A percentile compares a stretch with the other conserved stretches of the same genome.
phyloP scores from a whole-genome alignment of 768 basidiomycete species.

The Xerocomellus amylosporus region DNA sequence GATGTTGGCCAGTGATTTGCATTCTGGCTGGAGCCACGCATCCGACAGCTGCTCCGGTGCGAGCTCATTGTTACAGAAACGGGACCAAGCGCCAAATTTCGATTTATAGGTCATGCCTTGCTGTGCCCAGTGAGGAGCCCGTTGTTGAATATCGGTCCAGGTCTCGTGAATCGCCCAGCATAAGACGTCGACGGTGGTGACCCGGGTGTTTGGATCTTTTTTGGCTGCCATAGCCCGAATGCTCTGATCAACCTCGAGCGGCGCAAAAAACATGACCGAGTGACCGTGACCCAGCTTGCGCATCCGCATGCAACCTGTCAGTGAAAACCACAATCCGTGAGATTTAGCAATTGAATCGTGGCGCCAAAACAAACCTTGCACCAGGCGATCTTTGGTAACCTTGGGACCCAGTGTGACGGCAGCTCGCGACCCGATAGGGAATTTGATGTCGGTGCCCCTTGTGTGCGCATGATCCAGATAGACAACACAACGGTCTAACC shows the following conservation, averaged over 20 bases:
- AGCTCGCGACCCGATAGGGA: constrained; percentile 31
- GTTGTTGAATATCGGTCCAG: constrained; percentile 18
- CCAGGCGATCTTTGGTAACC: constrained; percentile 33
- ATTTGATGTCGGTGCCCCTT: constrained; percentile 37
- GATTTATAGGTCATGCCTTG: constrained; percentile 27
- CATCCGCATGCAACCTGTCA: constrained; percentile 51
- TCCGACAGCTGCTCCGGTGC: neutral
- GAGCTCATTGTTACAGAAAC: neutral
- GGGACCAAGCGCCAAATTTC: constrained; percentile 11
- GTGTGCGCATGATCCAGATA: constrained; percentile 41
- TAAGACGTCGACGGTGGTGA: constrained; percentile 33
- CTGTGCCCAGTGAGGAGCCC: too few relatives aligned
- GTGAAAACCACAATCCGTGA: neutral
- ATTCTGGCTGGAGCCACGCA: constrained; percentile 39
- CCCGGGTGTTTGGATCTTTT: neutral
- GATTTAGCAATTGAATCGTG: neutral
- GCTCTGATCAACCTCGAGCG: constrained; percentile 35
- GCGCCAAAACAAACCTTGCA: constrained; percentile 30
- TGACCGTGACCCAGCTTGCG: constrained; percentile 45
- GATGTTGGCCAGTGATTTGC: constrained; percentile 34
- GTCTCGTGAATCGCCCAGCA: constrained; percentile 46
- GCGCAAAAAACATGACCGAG: constrained; percentile 45
- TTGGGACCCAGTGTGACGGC: constrained; percentile 37
- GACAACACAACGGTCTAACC: constrained; percentile 30
- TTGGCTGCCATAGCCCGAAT: constrained; percentile 31